phyloP scores from a whole-genome alignment of 2,329 filamentous ascomycete species.

The Fusarium euwallaceae region DNA sequence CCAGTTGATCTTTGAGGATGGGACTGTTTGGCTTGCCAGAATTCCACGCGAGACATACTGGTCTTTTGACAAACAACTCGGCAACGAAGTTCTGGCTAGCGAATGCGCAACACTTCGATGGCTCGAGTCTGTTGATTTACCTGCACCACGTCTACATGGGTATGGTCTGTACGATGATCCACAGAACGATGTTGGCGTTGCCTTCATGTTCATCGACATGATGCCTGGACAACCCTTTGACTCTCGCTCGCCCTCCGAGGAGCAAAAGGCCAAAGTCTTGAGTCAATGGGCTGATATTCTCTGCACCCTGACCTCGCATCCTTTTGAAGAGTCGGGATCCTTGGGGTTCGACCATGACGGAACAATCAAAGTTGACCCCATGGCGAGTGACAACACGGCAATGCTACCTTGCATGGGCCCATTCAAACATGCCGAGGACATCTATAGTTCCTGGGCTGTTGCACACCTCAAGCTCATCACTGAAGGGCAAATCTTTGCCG shows the following conservation, averaged over 20 bases:
- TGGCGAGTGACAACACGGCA: slow-evolving; percentile 22
- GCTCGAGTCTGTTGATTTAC: slow-evolving; percentile 45
- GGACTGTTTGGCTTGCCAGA: slow-evolving; percentile 20
- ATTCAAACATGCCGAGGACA: slow-evolving; percentile 13
- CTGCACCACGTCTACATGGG: slow-evolving; percentile 38
- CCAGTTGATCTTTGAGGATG: slow-evolving; percentile 20
- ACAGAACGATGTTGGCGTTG: slow-evolving; percentile 42
- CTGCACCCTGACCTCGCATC: background rate
- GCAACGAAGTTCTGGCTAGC: slow-evolving; percentile 18
- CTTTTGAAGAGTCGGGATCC: slow-evolving; percentile 14
- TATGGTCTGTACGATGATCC: slow-evolving; percentile 40
- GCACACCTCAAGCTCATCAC: slow-evolving; percentile 43
- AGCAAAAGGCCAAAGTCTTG: slow-evolving; percentile 35
- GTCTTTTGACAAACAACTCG: slow-evolving; percentile 9
- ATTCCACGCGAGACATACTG: slow-evolving; percentile 21
- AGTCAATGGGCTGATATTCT: background rate
- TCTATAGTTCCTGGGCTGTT: slow-evolving; percentile 39
- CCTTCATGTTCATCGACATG: slow-evolving; percentile 45
- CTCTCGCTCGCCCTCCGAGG: slow-evolving; percentile 24
- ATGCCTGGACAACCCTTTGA: slow-evolving; percentile 42
- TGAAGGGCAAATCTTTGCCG: slow-evolving; percentile 45
- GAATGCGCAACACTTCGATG: slow-evolving; percentile 29
- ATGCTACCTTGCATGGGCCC: slow-evolving; percentile 26
- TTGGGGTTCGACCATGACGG: slow-evolving; percentile 6
- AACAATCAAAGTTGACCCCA: slow-evolving; percentile 17